Percentiles rank a stretch among this genome's conserved stretches.
phyloP scores from a whole-genome alignment of 1,139 yeast species.

The Lodderomyces orthopsilosis region DNA sequence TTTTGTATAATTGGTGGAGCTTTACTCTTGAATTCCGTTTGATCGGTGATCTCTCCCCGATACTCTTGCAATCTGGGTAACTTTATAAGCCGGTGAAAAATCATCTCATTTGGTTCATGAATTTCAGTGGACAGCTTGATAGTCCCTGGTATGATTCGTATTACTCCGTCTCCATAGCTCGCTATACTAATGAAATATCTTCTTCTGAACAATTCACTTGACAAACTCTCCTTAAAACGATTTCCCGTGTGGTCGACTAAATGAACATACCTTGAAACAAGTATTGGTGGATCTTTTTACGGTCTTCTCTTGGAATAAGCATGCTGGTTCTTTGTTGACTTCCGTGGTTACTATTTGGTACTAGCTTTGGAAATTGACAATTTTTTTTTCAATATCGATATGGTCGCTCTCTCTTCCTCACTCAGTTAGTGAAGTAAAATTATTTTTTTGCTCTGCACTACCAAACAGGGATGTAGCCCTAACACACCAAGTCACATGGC shows the following conservation, averaged over 20 bases:
- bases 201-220: too few relatives aligned
- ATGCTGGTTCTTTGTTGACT: constrained; percentile 34
- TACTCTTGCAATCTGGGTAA: too few relatives aligned
- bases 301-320: constrained; percentile 99
- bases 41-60: too few relatives aligned
- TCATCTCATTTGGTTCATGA: too few relatives aligned
- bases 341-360: background rate
- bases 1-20: too few relatives aligned
- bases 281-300: constrained; percentile 99
- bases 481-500: background rate
- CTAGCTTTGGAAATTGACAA: constrained; percentile 5
- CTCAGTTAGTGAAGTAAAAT: background rate
- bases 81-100: too few relatives aligned
- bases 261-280: constrained; percentile 89
- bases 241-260: background rate
- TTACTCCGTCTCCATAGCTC: too few relatives aligned
- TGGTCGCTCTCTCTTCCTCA: background rate
- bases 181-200: too few relatives aligned
- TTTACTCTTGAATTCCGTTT: too few relatives aligned
- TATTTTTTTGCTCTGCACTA: background rate
- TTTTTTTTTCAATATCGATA: constrained; percentile 5
- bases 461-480: background rate
- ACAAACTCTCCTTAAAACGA: too few relatives aligned
- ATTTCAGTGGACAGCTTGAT: too few relatives aligned
- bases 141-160: too few relatives aligned